Base-by-base conservation (phyloP, 257 asterid species). In the Solanum pennellii region DNA sequence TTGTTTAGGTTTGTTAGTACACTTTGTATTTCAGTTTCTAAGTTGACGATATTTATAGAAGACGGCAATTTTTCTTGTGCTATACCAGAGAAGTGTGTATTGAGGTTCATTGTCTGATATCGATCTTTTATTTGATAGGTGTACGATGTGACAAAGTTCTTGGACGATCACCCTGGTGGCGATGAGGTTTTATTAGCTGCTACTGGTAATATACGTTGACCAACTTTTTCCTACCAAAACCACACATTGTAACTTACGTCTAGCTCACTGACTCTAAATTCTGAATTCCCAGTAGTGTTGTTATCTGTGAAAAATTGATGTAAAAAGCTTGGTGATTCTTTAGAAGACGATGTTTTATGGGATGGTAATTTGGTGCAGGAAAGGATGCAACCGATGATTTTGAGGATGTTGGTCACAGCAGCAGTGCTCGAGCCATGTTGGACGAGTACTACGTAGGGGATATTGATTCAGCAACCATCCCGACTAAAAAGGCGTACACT, bases 151-250 rank as follows among this genome's bases (percentile, higher is more conserved):
- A 94, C 98, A 2, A 95, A 93, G 42, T 96, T 94, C 93, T 77
- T 96, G 94, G 98, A 96, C 56, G 98, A 96, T 89, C 99, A 96
- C 91, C 98, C 98, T 2, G 98, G 99, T 66, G 99, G 99, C 9
- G 99, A 96, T 33, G 99, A 96, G 83, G 99, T 96, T 45, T 87
- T 96, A 91, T 75, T 95, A 90, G 92, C 96, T 79, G 93, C 97
- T 83, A 93, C 98, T 31, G 98, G 98, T 95, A 89, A 60, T 42
- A 44, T 44, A 27, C 42, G 14, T 49, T 25, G 85, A 47, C 45
- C 66, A 20, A 7, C 44, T 31, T 16, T 23, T 73, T 29, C 41
- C 59, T 52, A 49, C 44, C 27, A 29, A 80, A 80, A 80, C 69
- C 68, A 80, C 68, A 45, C 44, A 10, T 18, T 18, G 25, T 47